These are phyloP conservation scores for Choiromyces venosus DNA, from an alignment of 495 filamentous ascomycete species.

Conservation along the genomic window DNA sequence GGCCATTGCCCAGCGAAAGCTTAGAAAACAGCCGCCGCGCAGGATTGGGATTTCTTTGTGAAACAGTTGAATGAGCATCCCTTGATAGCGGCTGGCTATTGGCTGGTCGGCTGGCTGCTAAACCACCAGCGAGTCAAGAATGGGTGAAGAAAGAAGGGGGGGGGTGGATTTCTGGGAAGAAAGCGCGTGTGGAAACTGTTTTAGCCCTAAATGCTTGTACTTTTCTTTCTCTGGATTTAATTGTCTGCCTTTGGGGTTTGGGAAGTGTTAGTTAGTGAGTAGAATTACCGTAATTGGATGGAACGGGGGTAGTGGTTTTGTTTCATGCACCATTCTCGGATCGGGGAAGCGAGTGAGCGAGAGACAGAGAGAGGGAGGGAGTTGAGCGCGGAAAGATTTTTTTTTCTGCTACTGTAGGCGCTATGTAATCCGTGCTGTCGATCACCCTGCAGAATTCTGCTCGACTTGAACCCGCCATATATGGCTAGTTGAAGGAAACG, in stretches of 20 bases:
- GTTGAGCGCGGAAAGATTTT: too few species aligned
- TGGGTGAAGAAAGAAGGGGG: not conserved
- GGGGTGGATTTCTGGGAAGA: not conserved
- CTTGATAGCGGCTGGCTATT: not conserved
- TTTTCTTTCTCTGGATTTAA: not conserved
- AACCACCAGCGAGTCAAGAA: not conserved
- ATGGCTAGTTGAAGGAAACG: not conserved
- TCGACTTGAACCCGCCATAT: not conserved
- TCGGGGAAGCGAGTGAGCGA: too few species aligned
- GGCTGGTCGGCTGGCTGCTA: not conserved
- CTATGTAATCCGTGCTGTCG: not conserved
- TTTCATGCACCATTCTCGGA: not conserved
- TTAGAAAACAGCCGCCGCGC: not conserved
- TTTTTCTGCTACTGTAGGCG: too few species aligned
- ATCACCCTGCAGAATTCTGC: not conserved
- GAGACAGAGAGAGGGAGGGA: not conserved
- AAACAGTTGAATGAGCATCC: not conserved
- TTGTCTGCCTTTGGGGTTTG: not conserved
- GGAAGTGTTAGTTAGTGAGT: not conserved
- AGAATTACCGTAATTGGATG: not conserved
- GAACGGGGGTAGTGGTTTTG: not conserved
- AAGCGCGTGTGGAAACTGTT: conserved; percentile 1
- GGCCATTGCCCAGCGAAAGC: not conserved
- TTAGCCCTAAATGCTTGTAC: not conserved
- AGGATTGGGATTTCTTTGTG: not conserved